Evolutionary conservation across 2,329 filamentous ascomycete species (phyloP).

Genomic region (Ceratocystis destructans): DNA sequence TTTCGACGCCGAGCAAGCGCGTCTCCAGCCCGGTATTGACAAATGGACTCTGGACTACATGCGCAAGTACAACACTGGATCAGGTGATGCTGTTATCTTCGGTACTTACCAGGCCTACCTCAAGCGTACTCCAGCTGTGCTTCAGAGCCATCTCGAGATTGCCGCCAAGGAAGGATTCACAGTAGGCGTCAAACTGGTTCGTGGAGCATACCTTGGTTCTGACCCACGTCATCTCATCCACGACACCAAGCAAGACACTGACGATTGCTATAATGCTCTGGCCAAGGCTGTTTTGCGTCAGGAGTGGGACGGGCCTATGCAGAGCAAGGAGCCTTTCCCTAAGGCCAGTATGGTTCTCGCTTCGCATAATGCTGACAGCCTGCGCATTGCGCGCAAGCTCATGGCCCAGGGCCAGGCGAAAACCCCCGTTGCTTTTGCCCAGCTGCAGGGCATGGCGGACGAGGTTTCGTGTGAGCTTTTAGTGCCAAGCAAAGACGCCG

Average conservation of each 20-base stretch:
- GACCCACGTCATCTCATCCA: constrained; percentile 59
- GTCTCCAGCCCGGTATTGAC: constrained; percentile 66
- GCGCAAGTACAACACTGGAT: constrained; percentile 54
- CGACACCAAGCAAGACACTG: constrained; percentile 57
- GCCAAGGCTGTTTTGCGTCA: constrained; percentile 52
- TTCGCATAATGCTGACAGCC: constrained; percentile 66
- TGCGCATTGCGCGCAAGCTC: constrained; percentile 42
- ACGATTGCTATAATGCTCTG: constrained; percentile 58
- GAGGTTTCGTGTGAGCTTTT: constrained; percentile 61
- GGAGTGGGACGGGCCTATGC: constrained; percentile 40
- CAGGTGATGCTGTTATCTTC: constrained; percentile 56
- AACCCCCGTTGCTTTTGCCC: constrained; percentile 37
- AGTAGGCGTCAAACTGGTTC: constrained; percentile 60
- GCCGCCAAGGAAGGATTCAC: constrained; percentile 49
- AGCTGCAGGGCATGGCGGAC: constrained; percentile 92
- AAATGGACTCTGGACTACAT: constrained; percentile 67
- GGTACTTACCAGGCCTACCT: constrained; percentile 69
- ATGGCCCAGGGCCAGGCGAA: constrained; percentile 33
- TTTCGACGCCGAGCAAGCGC: constrained; percentile 75
- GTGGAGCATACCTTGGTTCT: constrained; percentile 58
- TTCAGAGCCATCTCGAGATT: constrained; percentile 45
- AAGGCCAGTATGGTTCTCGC: constrained; percentile 56
- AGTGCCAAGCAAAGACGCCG: constrained; percentile 13
- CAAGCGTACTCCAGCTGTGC: constrained; percentile 43
- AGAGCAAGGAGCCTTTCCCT: constrained; percentile 37